These are phyloP conservation scores for Paramecium caudatum DNA, from an alignment of 73 alveolate species.

Conservation along the genomic window DNA sequence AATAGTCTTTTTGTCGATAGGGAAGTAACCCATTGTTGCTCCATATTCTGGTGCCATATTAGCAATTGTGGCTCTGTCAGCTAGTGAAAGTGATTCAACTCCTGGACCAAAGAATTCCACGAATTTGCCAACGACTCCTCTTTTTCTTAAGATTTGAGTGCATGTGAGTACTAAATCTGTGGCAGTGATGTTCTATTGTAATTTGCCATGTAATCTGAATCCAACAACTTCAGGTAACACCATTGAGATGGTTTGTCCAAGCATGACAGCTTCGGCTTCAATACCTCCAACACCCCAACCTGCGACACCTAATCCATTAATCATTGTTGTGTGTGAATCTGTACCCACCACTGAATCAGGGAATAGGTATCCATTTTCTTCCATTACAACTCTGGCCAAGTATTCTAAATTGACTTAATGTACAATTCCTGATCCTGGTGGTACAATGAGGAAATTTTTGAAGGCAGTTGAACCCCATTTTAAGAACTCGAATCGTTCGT, in stretches of 20 bases:
- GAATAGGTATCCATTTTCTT: constrained; percentile 78
- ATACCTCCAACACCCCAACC: constrained; percentile 98
- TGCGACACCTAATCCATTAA: constrained; percentile 92
- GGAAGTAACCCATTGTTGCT: constrained; percentile 96
- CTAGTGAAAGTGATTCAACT: constrained; percentile 81
- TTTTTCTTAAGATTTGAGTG: constrained; percentile 88
- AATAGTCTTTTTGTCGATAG: constrained; percentile 89
- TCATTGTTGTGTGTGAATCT: constrained; percentile 95
- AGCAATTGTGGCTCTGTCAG: constrained; percentile 94
- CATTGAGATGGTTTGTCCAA: constrained; percentile 91
- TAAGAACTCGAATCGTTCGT: constrained; percentile 91
- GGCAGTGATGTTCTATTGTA: constrained; percentile 85
- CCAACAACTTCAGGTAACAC: constrained; percentile 94
- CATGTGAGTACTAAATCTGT: constrained; percentile 91
- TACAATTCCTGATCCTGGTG: constrained; percentile 91
- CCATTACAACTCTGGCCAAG: constrained; percentile 91
- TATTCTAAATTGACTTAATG: constrained; percentile 92
- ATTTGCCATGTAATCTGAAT: constrained; percentile 86
- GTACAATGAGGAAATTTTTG: constrained; percentile 89
- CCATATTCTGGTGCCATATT: constrained; percentile 97
- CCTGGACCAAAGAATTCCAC: constrained; percentile 97
- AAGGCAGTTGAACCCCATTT: constrained; percentile 95
- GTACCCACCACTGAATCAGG: constrained; percentile 95
- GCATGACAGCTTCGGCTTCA: constrained; percentile 97
- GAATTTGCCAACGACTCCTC: constrained; percentile 96